Evolutionary conservation across 768 basidiomycete species (phyloP).

Genomic region (Boletus fagicola): DNA sequence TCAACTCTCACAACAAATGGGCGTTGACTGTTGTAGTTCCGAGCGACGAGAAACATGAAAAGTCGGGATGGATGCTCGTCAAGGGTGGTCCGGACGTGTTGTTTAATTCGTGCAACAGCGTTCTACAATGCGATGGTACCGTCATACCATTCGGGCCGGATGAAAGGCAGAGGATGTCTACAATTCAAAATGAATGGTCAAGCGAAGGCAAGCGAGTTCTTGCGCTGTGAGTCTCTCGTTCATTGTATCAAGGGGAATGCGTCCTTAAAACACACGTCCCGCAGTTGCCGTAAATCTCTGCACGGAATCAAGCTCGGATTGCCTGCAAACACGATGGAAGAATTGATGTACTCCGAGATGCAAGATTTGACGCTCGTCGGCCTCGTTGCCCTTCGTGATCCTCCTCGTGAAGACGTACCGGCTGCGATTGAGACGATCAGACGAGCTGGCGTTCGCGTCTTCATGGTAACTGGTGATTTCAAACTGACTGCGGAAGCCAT

Average conservation of each 20-base stretch:
- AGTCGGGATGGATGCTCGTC: constrained; percentile 40
- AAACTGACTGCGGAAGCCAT: constrained; percentile 53
- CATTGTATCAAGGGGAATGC: background rate
- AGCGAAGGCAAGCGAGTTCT: constrained; percentile 53
- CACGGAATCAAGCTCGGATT: constrained; percentile 20
- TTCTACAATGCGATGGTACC: constrained; percentile 33
- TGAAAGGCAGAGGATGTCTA: constrained; percentile 22
- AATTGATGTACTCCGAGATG: constrained; percentile 40
- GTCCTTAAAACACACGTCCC: background rate
- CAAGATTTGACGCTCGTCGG: constrained; percentile 46
- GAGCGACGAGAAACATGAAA: constrained; percentile 5
- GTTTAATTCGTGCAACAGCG: constrained; percentile 37
- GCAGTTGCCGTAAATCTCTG: constrained; percentile 32
- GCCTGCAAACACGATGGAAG: constrained; percentile 30
- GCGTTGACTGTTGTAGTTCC: constrained; percentile 43
- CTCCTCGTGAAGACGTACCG: constrained; percentile 51
- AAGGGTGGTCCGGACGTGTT: constrained; percentile 62
- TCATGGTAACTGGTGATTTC: constrained; percentile 61
- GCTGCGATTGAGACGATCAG: constrained; percentile 47
- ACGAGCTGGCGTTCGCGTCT: constrained; percentile 51
- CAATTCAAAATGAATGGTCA: constrained; percentile 43
- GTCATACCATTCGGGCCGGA: constrained; percentile 30
- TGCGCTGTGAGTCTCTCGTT: constrained; percentile 33
- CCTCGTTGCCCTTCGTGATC: constrained; percentile 55
- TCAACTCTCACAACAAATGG: constrained; percentile 56